Evolutionary conservation across 140 eudicot genomes (phyloP), one percentile per base, ranked within the genome.

Genomic region (Senecio squalidus): DNA sequence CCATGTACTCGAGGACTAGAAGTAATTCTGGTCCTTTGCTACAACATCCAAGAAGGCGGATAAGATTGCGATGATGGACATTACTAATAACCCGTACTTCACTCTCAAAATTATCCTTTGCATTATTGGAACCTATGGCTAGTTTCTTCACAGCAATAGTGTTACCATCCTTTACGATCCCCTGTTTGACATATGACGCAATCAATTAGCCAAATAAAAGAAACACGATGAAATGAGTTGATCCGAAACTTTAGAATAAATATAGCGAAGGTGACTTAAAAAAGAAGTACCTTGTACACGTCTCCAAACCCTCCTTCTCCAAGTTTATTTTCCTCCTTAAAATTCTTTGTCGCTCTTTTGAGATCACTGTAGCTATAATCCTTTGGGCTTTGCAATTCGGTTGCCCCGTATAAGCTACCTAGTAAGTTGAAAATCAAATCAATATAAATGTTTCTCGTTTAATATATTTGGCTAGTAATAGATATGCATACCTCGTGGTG

Each of bases 291-390:
- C 94, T 78, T 84, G 79, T 64, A 84, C 11, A 84, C 94, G 53
- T 77, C 88, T 41, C 94, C 94, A 62, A 81, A 84, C 21, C 89
- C 85, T 48, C 94, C 94, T 69, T 75, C 89, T 51, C 94, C 94
- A 56, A 84, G 76, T 62, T 81, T 84, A 46, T 75, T 68, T 34
- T 78, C 85, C 27, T 84, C 82, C 8, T 71, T 62, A 26, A 84
- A 84, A 66, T 69, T 73, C 13, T 81, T 78, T 3, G 94, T 84
- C 0, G 94, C 85, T 50, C 60, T 52, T 70, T 69, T 84, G 21
- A 84, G 72, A 49, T 74, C 89, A 53, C 74, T 81, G 68, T 77
- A 84, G n/a, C 67, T 72, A 65, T 80, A 84, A 23, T 56, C 69
- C 66, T 60, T 69, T 41, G 94, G 89, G 9, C 89, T 79, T 75